A percentile compares a stretch with the other conserved stretches of the same genome.
These are phyloP conservation scores for Moniliophthora roreri DNA, from an alignment of 1,284 basidiomycete genomes.

Conservation along the genomic window DNA sequence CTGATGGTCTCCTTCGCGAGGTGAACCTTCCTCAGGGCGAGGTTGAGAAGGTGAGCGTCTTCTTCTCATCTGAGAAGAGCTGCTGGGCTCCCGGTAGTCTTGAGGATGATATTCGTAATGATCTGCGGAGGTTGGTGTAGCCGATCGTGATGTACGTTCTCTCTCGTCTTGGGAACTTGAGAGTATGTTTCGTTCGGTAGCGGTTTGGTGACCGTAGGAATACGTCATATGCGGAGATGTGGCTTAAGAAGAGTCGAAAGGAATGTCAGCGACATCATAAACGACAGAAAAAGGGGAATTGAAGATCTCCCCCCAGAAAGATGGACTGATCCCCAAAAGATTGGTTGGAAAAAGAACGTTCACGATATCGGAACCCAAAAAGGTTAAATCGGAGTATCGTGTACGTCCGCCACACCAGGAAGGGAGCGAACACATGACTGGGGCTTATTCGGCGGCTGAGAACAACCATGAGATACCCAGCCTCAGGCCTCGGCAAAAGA, in stretches of 20 bases:
- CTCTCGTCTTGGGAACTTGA: not conserved
- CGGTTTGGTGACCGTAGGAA: not conserved
- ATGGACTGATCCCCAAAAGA: no score
- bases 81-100: conserved; percentile 3
- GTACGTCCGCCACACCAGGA: not conserved
- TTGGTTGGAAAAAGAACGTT: not conserved
- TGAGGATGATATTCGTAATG: conserved; percentile 9
- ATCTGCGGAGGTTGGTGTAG: conserved; percentile 25
- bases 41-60: not conserved
- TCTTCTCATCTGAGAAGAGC: no score
- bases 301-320: no score
- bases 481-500: no score
- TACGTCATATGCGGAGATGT: not conserved
- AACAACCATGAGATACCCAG: no score
- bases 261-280: no score
- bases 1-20: not conserved
- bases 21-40: not conserved
- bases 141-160: conserved; percentile 17
- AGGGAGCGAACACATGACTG: not conserved
- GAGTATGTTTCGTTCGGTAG: not conserved
- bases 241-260: not conserved
- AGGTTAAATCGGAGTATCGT: not conserved
- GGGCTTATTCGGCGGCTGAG: no score
- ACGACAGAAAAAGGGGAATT: no score
- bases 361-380: not conserved